Percentiles rank a stretch among this genome's conserved stretches.
These are phyloP conservation scores for Starmerella cellae DNA, from an alignment of 805 yeast genomes.

Conservation along the genomic window DNA sequence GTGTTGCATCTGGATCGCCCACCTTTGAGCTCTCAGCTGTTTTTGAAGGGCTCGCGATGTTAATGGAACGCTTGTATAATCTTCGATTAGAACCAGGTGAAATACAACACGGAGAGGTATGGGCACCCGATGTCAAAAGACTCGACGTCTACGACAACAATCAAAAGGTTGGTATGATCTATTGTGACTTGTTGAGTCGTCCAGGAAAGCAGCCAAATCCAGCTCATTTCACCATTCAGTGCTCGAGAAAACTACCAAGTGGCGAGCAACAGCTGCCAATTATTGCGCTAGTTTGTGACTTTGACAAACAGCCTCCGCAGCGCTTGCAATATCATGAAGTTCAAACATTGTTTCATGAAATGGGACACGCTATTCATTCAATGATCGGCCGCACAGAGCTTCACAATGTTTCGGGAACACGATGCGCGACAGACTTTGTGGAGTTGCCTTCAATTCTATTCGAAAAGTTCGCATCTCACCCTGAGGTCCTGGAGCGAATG, in stretches of 20 bases:
- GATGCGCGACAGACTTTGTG: constrained; percentile 93
- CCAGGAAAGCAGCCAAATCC: constrained; percentile 68
- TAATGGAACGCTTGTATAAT: constrained; percentile 63
- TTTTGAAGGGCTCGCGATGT: constrained; percentile 62
- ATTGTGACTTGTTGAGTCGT: constrained; percentile 76
- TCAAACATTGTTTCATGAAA: constrained; percentile 90
- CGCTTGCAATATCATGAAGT: constrained; percentile 57
- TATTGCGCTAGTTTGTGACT: constrained; percentile 78
- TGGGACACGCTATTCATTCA: constrained; percentile 98
- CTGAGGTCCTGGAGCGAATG: constrained; percentile 46
- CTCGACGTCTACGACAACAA: constrained; percentile 54
- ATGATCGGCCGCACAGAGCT: constrained; percentile 85
- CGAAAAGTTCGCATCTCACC: constrained; percentile 83
- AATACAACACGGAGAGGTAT: constrained; percentile 60
- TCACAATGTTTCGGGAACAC: constrained; percentile 87
- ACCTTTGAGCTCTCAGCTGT: constrained; percentile 75
- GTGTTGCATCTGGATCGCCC: constrained; percentile 34
- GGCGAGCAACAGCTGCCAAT: constrained; percentile 64
- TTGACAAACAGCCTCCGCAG: constrained; percentile 27
- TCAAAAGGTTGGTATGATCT: constrained; percentile 64
- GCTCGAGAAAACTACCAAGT: constrained; percentile 50
- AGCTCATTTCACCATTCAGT: constrained; percentile 90
- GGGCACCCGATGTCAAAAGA: constrained; percentile 78
- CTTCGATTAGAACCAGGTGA: constrained; percentile 57
- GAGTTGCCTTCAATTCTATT: constrained; percentile 92